Evolutionary conservation across 176 grass and related monocot genomes (phyloP).

Genomic region (Zea mays): DNA sequence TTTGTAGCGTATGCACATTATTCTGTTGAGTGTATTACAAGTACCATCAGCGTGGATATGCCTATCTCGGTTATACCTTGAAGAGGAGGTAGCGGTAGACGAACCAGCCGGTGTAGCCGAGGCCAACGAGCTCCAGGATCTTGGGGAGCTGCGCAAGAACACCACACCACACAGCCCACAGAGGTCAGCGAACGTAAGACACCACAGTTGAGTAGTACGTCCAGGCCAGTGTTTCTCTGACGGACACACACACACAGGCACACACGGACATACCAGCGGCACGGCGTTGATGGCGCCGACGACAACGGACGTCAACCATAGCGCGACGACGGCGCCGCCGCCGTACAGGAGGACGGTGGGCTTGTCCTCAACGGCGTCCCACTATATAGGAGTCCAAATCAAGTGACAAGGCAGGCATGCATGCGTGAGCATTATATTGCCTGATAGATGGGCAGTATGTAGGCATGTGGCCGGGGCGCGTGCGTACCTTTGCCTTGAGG

Average conservation of each 20-base stretch:
- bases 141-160: conserved; percentile 71
- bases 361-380: conserved; percentile 93
- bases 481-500: conserved; percentile 74
- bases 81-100: conserved; percentile 99
- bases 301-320: conserved; percentile 86
- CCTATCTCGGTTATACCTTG: conserved; percentile 61
- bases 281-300: conserved; percentile 92
- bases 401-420: too few relatives aligned
- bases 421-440: too few relatives aligned
- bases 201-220: too few relatives aligned
- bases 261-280: conserved; percentile 65
- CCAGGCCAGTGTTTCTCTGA: background rate
- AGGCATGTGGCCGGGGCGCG: too few relatives aligned
- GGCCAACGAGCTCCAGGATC: conserved; percentile 87
- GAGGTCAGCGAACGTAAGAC: background rate
- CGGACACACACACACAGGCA: too few relatives aligned
- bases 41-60: too few relatives aligned
- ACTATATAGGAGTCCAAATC: conserved; percentile 41
- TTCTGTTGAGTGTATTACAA: too few relatives aligned
- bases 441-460: too few relatives aligned
- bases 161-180: too few relatives aligned
- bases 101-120: conserved; percentile 98
- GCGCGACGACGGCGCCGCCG: conserved; percentile 72
- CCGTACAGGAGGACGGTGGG: conserved; percentile 92
- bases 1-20: background rate